These are phyloP conservation scores for Clavispora santaluciae DNA, from an alignment of 805 yeast genomes.

Conservation along the genomic window DNA sequence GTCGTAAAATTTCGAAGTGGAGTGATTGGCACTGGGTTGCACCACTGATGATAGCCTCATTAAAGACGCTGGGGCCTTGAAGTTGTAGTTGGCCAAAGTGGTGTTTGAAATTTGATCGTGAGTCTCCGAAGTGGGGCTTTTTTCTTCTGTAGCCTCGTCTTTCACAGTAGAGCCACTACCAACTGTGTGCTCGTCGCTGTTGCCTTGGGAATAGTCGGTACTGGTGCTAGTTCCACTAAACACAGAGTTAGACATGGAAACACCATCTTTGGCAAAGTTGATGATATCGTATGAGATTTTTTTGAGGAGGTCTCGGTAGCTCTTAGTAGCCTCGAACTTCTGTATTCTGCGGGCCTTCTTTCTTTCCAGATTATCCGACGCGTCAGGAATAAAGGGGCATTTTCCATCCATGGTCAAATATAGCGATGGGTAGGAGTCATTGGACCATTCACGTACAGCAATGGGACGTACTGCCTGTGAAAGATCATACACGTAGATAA, in stretches of 20 bases:
- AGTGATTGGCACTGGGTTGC: conserved; percentile 23
- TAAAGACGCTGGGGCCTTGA: conserved; percentile 26
- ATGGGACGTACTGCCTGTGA: conserved; percentile 76
- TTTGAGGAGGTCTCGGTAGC: conserved; percentile 36
- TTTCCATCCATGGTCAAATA: conserved; percentile 65
- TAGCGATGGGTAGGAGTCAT: conserved; percentile 50
- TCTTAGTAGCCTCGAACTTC: conserved; percentile 38
- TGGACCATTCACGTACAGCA: conserved; percentile 74
- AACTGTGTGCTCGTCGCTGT: conserved; percentile 1
- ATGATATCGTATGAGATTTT: conserved; percentile 31
- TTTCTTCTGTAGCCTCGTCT: conserved; percentile 6
- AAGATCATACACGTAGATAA: conserved; percentile 75
- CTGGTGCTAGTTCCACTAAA: conserved; percentile 11
- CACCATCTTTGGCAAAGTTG: conserved; percentile 21
- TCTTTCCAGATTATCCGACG: conserved; percentile 36
- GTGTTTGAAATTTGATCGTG: conserved; percentile 1
- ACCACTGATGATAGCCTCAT: conserved; percentile 37
- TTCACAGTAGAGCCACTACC: conserved; percentile 12
- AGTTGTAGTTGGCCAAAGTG: conserved; percentile 8
- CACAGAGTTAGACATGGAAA: conserved; percentile 2
- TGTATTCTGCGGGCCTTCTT: conserved; percentile 35
- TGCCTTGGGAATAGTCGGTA: conserved; percentile 6
- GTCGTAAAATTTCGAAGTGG: conserved; percentile 37
- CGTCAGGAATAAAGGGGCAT: conserved; percentile 75
- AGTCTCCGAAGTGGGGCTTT: conserved; percentile 3